Conservation (phyloP, 371 early-diverging fungal species). For the Mucor saturninus region DNA sequence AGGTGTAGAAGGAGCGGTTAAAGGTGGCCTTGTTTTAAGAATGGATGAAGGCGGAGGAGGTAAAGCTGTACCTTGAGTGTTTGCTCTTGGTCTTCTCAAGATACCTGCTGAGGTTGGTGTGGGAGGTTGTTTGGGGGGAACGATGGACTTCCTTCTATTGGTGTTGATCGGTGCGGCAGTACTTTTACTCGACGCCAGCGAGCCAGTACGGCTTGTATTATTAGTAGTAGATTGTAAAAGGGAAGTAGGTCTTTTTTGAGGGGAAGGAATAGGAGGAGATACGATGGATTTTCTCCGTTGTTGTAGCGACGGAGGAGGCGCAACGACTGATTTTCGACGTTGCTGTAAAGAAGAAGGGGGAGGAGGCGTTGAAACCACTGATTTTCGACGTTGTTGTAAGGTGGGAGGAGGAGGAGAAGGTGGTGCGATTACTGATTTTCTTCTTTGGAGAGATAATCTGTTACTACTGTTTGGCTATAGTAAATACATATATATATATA, state of each 20-base stretch:
- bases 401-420: not conserved
- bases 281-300: constrained; percentile 19
- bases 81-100: constrained; percentile 20
- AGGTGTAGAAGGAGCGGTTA: constrained; percentile 29
- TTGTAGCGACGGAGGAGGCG: constrained; percentile 26
- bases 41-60: constrained; percentile 9
- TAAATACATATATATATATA: not conserved
- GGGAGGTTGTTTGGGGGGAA: constrained; percentile 11
- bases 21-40: constrained; percentile 18
- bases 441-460: constrained; percentile 21
- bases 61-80: constrained; percentile 10
- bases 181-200: constrained; percentile 6
- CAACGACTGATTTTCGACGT: constrained; percentile 18
- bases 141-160: constrained; percentile 17
- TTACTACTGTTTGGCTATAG: constrained; percentile 2
- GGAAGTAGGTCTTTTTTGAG: constrained; percentile 26
- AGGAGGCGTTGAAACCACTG: not conserved
- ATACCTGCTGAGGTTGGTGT: not conserved
- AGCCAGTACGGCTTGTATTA: constrained; percentile 12
- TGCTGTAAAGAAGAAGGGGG: not conserved
- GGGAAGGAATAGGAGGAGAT: constrained; percentile 6
- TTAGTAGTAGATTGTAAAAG: constrained; percentile 23
- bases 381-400: constrained; percentile 3
- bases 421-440: constrained; percentile 23
- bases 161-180: constrained; percentile 1